phyloP scores from a whole-genome alignment of 495 filamentous ascomycete genomes.

The Trichoderma orchidacearum region DNA sequence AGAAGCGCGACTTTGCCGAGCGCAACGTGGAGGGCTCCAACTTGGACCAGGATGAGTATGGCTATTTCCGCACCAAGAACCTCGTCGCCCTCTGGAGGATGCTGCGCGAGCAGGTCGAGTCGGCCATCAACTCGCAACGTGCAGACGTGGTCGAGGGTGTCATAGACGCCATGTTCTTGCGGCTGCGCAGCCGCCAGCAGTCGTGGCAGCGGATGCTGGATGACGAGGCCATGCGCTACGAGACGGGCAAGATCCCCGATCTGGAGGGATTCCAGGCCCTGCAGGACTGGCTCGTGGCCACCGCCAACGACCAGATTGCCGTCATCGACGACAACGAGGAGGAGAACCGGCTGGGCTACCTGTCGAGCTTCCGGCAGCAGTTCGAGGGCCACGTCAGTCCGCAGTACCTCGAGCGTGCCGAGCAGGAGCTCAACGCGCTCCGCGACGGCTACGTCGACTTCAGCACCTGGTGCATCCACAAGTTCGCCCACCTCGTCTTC shows the following conservation, averaged over 20 bases:
- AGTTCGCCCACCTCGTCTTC: conserved; percentile 77
- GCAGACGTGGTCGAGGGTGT: conserved; percentile 85
- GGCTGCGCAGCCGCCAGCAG: conserved; percentile 64
- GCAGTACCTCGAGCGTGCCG: conserved; percentile 59
- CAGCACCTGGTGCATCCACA: conserved; percentile 75
- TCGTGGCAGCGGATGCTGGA: conserved; percentile 80
- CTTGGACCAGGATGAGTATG: conserved; percentile 73
- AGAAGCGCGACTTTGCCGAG: conserved; percentile 64
- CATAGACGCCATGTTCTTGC: conserved; percentile 83
- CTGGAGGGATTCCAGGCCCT: conserved; percentile 66
- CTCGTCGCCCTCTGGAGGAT: conserved; percentile 94
- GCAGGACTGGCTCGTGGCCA: conserved; percentile 91
- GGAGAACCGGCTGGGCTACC: conserved; percentile 55
- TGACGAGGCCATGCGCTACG: conserved; percentile 66
- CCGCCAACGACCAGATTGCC: conserved; percentile 96
- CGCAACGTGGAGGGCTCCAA: conserved; percentile 56
- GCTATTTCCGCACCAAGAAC: conserved; percentile 78
- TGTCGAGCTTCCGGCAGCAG: conserved; percentile 67
- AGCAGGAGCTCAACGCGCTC: conserved; percentile 56
- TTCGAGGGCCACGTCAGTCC: conserved; percentile 66
- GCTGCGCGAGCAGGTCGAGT: conserved; percentile 79
- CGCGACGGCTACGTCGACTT: conserved; percentile 89
- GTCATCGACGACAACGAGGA: conserved; percentile 84
- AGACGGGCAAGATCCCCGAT: conserved; percentile 41
- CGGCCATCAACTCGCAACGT: conserved; percentile 66